Base-by-base conservation (phyloP, 805 yeast species). In the Starmerella riodocensis region DNA sequence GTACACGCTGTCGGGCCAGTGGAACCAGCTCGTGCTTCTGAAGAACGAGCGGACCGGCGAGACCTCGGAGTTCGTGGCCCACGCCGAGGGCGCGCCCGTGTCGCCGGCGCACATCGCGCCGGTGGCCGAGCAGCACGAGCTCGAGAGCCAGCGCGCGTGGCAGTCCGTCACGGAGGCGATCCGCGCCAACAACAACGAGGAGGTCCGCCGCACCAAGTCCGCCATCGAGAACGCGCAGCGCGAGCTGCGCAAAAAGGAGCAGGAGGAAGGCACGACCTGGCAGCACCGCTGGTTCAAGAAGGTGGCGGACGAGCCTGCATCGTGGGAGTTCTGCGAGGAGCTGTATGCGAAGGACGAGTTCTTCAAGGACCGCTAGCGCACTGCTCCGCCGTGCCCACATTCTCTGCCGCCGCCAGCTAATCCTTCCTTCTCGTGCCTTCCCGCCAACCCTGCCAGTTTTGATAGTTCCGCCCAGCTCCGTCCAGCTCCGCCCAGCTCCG, bases 111-210 rank as follows among this genome's bases (percentile, higher is more conserved):
- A 49, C 14, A 94, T 88, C 34, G 85, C 83, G 60, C 93, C 94
- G 36, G 65, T 82, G 38, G 84, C 74, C 50, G 67, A 80, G 48
- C 97, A 91, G 64, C 70, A 78, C 59, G 71, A 64, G 26, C 67
- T 86, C 51, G 98, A 88, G 63, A 69, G 83, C 42, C 78, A 95
- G 63, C 73, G 66, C 52, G 96, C 96, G 12, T 88, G 98, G 98
- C 53, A 57, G 37, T 71, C 76, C 48, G 97, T 91, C 20, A 94
- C 96, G 0, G 82, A 69, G 8, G 97, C 97, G 13, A 79, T 85
- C 52, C 73, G 69, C 42, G 60, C 63, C 18, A 81, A 88, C 32
- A 78, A 85, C 58, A 83, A 71, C 61, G 82, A 80, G 51, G 60
- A 69, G 47, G 85, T 88, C 50, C 76, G 77, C 55, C 63, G 66